Conservation (phyloP, 305 asterid genomes). For the Plantago lanceolata region DNA sequence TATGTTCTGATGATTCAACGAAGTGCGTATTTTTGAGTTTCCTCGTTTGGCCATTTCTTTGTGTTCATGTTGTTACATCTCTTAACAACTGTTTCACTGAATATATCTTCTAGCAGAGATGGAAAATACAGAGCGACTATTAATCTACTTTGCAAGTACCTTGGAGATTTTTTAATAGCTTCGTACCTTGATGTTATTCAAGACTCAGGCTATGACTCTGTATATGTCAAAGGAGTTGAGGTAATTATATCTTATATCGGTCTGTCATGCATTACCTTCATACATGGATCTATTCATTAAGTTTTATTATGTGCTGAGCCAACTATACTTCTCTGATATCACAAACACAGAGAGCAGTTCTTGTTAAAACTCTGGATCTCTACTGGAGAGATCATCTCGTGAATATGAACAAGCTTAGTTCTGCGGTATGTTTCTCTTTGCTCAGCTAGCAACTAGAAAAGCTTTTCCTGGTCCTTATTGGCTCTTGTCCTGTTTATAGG, state of each 20-base stretch:
- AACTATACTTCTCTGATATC: background rate
- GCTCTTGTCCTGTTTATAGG: constrained; percentile 40
- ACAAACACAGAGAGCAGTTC: constrained; percentile 64
- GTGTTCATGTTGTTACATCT: constrained; percentile 13
- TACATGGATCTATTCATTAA: background rate
- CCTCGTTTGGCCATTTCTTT: constrained; percentile 12
- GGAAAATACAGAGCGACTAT: constrained; percentile 66
- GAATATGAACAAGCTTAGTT: constrained; percentile 93
- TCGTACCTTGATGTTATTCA: constrained; percentile 66
- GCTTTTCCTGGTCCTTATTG: constrained; percentile 10
- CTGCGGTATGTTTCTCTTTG: constrained; percentile 52
- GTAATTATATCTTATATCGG: constrained; percentile 33
- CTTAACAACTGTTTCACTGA: constrained; percentile 17
- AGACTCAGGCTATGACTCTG: constrained; percentile 77
- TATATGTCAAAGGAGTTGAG: constrained; percentile 82
- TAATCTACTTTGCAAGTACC: constrained; percentile 91
- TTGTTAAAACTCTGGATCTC: constrained; percentile 85
- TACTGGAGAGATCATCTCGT: constrained; percentile 99
- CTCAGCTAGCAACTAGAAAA: constrained; percentile 3
- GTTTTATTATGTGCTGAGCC: background rate
- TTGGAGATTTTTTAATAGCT: constrained; percentile 88
- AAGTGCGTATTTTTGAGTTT: constrained; percentile 34
- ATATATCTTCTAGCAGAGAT: constrained; percentile 43
- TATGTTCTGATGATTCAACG: constrained; percentile 74
- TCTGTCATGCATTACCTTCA: background rate